A percentile compares a stretch with the other conserved stretches of the same genome.
Conservation (phyloP, 169 alveolate species). For the Cytauxzoon felis region DNA sequence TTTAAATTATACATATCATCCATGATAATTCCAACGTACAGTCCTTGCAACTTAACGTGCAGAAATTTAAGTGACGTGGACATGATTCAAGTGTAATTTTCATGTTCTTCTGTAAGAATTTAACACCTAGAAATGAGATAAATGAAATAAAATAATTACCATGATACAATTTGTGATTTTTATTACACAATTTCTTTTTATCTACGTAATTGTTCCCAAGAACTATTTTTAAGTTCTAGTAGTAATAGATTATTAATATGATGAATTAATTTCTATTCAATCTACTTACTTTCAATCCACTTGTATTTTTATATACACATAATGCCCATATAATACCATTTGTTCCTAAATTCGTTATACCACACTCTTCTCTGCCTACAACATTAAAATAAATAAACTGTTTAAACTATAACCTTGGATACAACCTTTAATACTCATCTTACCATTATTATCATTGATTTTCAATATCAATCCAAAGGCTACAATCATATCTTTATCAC, state of each 20-base stretch:
- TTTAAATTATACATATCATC: background rate
- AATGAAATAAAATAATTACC: no score
- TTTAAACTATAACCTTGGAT: slow-evolving; percentile 7
- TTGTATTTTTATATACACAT: slow-evolving; percentile 34
- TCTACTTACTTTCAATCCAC: slow-evolving; percentile 19
- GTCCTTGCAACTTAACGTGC: no score
- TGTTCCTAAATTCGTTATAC: background rate
- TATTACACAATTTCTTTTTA: background rate
- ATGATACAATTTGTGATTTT: slow-evolving; percentile 22
- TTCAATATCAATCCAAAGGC: slow-evolving; percentile 22
- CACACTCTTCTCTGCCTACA: slow-evolving; percentile 25
- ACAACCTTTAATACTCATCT: background rate
- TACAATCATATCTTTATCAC: slow-evolving; percentile 26
- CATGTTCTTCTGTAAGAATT: no score
- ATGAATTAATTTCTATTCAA: background rate
- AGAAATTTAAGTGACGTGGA: no score
- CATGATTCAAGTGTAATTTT: no score
- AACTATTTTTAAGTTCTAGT: background rate
- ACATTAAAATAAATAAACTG: background rate
- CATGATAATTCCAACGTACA: no score
- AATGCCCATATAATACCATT: slow-evolving; percentile 41
- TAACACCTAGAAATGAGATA: no score
- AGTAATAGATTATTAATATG: background rate
- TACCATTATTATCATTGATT: background rate
- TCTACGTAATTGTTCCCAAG: background rate